Evolutionary conservation across 805 yeast species (phyloP).

Genomic region (Saturnispora saitoi): DNA sequence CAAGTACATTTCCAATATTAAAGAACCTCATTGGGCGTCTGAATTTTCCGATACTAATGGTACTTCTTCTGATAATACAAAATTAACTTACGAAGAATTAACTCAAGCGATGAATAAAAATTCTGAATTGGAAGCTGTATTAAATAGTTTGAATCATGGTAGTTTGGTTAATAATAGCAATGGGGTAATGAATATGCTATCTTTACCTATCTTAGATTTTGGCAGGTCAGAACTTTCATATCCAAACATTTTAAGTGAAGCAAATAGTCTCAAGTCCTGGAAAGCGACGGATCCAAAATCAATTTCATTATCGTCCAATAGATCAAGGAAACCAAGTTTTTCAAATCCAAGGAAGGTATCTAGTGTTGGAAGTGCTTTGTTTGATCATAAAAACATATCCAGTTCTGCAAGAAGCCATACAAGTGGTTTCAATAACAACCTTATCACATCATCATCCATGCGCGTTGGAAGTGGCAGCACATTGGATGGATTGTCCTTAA

Average conservation of each 20-base stretch:
- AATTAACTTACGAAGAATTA: neutral
- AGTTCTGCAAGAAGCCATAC: neutral
- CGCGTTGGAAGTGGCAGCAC: neutral
- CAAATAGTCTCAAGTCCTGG: slow-evolving; percentile 3
- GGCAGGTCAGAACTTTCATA: neutral
- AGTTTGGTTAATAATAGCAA: neutral
- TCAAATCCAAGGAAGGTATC: neutral
- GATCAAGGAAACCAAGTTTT: neutral
- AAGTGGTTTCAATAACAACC: neutral
- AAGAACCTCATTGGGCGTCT: slow-evolving; percentile 1
- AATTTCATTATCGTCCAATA: neutral
- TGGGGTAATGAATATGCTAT: too few species aligned
- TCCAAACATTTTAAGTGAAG: slow-evolving; percentile 10
- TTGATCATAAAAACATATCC: neutral
- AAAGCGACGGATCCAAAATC: neutral
- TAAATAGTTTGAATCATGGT: neutral
- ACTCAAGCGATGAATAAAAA: neutral
- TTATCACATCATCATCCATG: neutral
- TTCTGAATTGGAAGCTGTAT: neutral
- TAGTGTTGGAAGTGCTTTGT: neutral
- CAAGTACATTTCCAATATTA: neutral
- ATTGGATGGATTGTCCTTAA: slow-evolving; percentile 8
- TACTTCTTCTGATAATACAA: neutral
- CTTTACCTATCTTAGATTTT: neutral
- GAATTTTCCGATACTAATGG: neutral